These are phyloP conservation scores for Zalaria obscura DNA, from an alignment of 2,329 filamentous ascomycete species.

Conservation along the genomic window DNA sequence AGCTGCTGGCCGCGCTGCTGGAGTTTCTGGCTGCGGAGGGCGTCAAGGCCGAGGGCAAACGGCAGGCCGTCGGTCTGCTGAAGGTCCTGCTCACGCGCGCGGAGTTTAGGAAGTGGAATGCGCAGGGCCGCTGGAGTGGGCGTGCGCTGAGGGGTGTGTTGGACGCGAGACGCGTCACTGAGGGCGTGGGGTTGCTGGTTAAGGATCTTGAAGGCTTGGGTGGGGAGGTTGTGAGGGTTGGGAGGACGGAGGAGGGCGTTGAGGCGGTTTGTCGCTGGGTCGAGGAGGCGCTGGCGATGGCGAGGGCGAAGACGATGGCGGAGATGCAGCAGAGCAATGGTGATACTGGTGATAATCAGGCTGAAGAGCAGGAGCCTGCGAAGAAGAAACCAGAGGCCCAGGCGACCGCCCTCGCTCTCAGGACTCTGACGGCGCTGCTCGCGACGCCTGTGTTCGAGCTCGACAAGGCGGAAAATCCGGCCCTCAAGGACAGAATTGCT, in stretches of 20 bases:
- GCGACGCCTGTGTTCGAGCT: conserved; percentile 19
- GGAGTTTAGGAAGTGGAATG: conserved; percentile 31
- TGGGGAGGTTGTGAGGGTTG: conserved; percentile 54
- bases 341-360: conserved; percentile 22
- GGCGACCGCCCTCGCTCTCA: conserved; percentile 42
- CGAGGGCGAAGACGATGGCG: not conserved
- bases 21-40: conserved; percentile 47
- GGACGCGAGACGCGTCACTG: conserved; percentile 49
- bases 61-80: conserved; percentile 59
- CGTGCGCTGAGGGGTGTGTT: conserved; percentile 55
- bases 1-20: conserved; percentile 53
- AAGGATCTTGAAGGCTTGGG: conserved; percentile 60
- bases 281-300: not conserved
- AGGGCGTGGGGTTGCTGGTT: conserved; percentile 56
- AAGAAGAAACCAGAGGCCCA: conserved; percentile 19
- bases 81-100: conserved; percentile 55
- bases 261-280: conserved; percentile 38
- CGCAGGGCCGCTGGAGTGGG: conserved; percentile 40
- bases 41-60: conserved; percentile 40
- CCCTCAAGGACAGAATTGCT: conserved; percentile 6
- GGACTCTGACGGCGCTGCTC: conserved; percentile 47
- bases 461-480: conserved; percentile 7
- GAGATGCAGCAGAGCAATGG: conserved; percentile 2
- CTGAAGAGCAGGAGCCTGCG: not conserved
- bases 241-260: conserved; percentile 42